Conservation (phyloP, 805 yeast genomes). For the Nakazawaea populi region DNA sequence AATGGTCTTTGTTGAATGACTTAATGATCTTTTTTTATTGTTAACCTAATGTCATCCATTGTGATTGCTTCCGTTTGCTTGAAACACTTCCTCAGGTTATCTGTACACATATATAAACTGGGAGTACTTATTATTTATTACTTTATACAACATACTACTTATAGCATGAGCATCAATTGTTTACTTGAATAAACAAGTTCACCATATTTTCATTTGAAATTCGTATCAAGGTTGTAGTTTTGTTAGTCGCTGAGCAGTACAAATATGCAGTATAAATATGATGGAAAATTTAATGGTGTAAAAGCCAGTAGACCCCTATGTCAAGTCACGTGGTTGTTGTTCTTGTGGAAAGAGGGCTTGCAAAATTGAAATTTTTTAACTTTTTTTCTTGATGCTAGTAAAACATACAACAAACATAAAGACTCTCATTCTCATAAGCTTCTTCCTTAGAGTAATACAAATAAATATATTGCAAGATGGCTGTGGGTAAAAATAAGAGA, state of each 20-base stretch:
- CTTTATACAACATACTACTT: background rate
- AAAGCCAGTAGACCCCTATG: background rate
- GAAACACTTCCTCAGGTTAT: slow-evolving; percentile 8
- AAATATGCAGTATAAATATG: background rate
- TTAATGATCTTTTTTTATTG: slow-evolving; percentile 18
- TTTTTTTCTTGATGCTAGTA: too few species aligned
- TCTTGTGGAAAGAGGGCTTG: too few species aligned
- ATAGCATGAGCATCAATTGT: slow-evolving; percentile 10
- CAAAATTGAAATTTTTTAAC: too few species aligned
- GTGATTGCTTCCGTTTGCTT: slow-evolving; percentile 8
- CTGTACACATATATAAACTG: slow-evolving; percentile 8
- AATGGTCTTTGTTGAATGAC: slow-evolving; percentile 35
- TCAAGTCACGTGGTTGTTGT: background rate
- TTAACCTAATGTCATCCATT: slow-evolving; percentile 7
- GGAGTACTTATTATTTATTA: background rate
- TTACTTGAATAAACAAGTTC: slow-evolving; percentile 10
- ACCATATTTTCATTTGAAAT: slow-evolving; percentile 1
- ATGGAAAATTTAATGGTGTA: background rate
- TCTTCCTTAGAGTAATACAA: background rate
- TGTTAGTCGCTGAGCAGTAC: background rate
- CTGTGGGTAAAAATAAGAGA: slow-evolving; percentile 69
- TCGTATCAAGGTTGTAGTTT: background rate
- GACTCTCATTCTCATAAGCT: too few species aligned
- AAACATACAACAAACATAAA: too few species aligned
- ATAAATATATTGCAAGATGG: slow-evolving; percentile 34